Conservation (phyloP, 352 stramenopile species). For the Globisporangium mamillatum region DNA sequence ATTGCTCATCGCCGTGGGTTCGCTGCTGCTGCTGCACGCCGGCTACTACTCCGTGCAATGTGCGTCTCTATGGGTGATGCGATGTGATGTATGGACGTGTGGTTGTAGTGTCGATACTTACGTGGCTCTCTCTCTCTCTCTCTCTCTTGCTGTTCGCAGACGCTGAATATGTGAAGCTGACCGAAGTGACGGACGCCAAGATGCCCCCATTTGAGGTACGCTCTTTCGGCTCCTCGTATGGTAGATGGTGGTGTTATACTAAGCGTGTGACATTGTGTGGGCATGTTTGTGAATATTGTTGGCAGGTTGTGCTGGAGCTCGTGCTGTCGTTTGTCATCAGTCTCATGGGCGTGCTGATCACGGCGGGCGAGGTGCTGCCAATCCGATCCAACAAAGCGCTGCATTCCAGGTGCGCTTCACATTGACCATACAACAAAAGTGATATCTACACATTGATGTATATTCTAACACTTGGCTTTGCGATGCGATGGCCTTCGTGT, state of each 20-base stretch:
- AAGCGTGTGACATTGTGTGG: background rate
- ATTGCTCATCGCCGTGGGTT: slow-evolving; percentile 62
- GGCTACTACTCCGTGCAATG: slow-evolving; percentile 84
- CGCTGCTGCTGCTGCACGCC: slow-evolving; percentile 66
- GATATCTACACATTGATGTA: background rate
- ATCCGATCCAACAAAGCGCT: slow-evolving; percentile 71
- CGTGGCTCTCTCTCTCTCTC: background rate
- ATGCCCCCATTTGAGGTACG: slow-evolving; percentile 61
- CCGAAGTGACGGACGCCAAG: slow-evolving; percentile 67
- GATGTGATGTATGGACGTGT: background rate
- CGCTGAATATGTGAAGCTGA: slow-evolving; percentile 71
- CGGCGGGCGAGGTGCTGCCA: slow-evolving; percentile 62
- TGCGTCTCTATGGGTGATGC: slow-evolving; percentile 24
- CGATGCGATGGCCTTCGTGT: background rate
- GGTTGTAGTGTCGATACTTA: background rate
- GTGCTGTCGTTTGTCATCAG: slow-evolving; percentile 64
- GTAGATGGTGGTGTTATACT: background rate
- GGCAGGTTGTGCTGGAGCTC: slow-evolving; percentile 69
- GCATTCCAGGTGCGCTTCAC: slow-evolving; percentile 47
- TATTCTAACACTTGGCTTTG: background rate
- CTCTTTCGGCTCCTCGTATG: background rate
- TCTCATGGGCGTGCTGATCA: slow-evolving; percentile 65
- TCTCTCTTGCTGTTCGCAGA: slow-evolving; percentile 30
- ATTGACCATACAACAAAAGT: background rate
- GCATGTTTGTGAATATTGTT: background rate